A percentile compares a stretch with the other conserved stretches of the same genome.
Evolutionary conservation across 2,329 filamentous ascomycete species (phyloP).

Genomic region (Botrytis paeoniae): DNA sequence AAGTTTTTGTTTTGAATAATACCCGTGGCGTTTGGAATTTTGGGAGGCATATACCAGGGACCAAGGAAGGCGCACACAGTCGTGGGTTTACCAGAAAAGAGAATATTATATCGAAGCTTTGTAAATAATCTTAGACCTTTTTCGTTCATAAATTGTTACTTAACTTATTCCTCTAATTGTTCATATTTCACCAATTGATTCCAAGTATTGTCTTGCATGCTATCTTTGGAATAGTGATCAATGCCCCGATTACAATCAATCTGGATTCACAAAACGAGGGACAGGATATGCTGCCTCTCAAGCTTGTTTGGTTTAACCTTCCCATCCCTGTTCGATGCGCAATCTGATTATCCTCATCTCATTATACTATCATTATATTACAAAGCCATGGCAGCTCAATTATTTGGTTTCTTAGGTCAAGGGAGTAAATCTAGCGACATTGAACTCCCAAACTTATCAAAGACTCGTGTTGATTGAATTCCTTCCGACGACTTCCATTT

Average conservation of each 20-base stretch:
- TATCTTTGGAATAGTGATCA: not conserved
- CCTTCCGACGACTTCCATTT: not conserved
- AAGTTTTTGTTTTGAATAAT: no score
- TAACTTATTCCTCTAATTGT: not conserved
- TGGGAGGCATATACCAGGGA: not conserved
- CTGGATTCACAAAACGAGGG: not conserved
- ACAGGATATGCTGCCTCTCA: not conserved
- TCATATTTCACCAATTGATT: accelerated
- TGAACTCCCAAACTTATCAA: no score
- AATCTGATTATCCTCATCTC: not conserved
- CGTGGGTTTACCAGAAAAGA: not conserved
- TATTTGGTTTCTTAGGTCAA: not conserved
- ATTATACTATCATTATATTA: not conserved
- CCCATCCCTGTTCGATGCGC: not conserved
- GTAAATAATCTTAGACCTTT: not conserved
- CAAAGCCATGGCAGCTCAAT: not conserved
- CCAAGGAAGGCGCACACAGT: not conserved
- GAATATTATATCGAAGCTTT: not conserved
- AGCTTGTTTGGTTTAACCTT: not conserved
- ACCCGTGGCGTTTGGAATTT: not conserved
- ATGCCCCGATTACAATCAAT: not conserved
- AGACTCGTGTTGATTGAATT: not conserved
- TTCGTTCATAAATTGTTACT: not conserved
- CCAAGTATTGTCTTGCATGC: not conserved
- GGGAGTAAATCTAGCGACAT: accelerated